Percentiles rank a stretch among this genome's conserved stretches.
phyloP scores from a whole-genome alignment of 768 basidiomycete genomes.

The Lepiota brunneoincarnata region DNA sequence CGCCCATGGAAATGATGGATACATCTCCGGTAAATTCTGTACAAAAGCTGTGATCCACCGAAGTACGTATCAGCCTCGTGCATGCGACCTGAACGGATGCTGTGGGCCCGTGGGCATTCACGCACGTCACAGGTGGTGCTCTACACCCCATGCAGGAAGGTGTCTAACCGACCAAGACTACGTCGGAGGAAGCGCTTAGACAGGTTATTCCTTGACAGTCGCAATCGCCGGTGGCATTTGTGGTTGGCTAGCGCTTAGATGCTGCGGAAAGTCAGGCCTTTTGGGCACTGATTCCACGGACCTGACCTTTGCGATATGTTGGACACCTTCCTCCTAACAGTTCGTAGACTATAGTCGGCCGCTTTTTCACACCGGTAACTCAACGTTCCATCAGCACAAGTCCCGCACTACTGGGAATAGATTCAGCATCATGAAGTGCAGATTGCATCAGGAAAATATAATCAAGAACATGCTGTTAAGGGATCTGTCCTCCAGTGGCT shows the following conservation, averaged over 20 bases:
- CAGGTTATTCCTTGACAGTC: slow-evolving; percentile 1
- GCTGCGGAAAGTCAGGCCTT: too few relatives aligned
- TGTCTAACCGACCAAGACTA: background rate
- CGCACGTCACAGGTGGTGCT: background rate
- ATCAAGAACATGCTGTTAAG: background rate
- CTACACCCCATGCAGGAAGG: background rate
- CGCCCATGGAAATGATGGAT: too few relatives aligned
- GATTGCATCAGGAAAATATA: background rate
- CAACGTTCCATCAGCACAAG: background rate
- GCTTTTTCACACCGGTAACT: slow-evolving; percentile 6
- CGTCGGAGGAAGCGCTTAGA: background rate
- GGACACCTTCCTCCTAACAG: background rate
- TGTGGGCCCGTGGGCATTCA: too few relatives aligned
- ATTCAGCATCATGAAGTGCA: background rate
- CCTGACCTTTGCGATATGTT: background rate
- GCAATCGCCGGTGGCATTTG: background rate
- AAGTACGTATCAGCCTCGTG: too few relatives aligned
- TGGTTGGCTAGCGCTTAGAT: too few relatives aligned
- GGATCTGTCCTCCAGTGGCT: too few relatives aligned
- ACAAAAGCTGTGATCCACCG: too few relatives aligned
- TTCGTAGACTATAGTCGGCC: background rate
- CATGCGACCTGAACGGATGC: too few relatives aligned
- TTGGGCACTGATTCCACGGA: too few relatives aligned
- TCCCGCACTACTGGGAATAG: background rate
- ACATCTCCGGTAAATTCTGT: too few relatives aligned